phyloP scores from a whole-genome alignment of 441 rosid genomes.

The Arabidopsis hybrid region DNA sequence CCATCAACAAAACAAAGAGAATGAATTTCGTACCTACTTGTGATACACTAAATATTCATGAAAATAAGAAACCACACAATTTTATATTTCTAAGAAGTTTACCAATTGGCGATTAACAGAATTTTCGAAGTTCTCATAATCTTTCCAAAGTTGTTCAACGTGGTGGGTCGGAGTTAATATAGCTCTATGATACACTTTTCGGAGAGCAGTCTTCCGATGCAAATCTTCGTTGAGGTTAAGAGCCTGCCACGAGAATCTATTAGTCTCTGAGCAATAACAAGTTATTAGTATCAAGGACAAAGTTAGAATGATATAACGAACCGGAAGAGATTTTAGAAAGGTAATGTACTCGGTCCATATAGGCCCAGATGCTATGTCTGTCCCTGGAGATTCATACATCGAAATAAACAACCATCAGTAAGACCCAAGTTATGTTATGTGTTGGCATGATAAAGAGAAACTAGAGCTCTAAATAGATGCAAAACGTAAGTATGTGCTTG shows the following conservation, averaged over 20 bases:
- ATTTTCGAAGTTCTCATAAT: conserved; percentile 92
- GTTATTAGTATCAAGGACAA: conserved; percentile 27
- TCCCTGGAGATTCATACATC: conserved; percentile 63
- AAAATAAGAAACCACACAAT: conserved; percentile 31
- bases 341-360: conserved; percentile 91
- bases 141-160: conserved; percentile 97
- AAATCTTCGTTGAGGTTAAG: conserved; percentile 77
- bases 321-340: conserved; percentile 84
- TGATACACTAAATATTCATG: conserved; percentile 16
- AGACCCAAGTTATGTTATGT: background rate
- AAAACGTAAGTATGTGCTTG: conserved; percentile 11
- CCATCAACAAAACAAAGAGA: conserved; percentile 32
- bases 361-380: conserved; percentile 94
- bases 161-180: conserved; percentile 90
- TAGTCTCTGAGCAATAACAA: conserved; percentile 33
- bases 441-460: conserved; percentile 17
- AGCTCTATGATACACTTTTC: conserved; percentile 90
- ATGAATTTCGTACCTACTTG: conserved; percentile 14
- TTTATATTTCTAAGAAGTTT: conserved; percentile 34
- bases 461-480: conserved; percentile 31
- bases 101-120: conserved; percentile 96
- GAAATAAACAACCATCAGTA: conserved; percentile 42
- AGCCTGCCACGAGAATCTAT: conserved; percentile 60
- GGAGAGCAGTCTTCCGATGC: conserved; percentile 77
- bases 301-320: conserved; percentile 49